Conservation (phyloP, 495 filamentous ascomycete genomes). For the Aspergillus carlsbadensis region DNA sequence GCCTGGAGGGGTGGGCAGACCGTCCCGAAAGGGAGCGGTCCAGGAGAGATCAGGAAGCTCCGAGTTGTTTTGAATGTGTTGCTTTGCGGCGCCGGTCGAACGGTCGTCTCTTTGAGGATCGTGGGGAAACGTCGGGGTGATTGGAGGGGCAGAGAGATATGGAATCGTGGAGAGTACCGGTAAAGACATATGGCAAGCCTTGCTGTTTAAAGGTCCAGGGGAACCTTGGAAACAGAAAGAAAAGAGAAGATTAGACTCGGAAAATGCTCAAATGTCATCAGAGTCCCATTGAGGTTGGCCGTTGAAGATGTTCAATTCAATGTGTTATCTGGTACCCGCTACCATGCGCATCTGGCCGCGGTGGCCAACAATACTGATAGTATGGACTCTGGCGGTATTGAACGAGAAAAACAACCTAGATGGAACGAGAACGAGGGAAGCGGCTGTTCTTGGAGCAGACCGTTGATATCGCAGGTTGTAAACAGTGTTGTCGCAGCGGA, state of each 20-base stretch:
- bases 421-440: too few relatives aligned
- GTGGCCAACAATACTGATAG: background rate
- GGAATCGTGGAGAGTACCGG: conserved; percentile 29
- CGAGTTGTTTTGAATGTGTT: conserved; percentile 16
- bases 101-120: conserved; percentile 18
- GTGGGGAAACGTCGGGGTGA: conserved; percentile 26
- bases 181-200: conserved; percentile 36
- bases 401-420: too few relatives aligned
- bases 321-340: background rate
- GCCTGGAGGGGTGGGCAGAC: conserved; percentile 49
- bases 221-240: background rate
- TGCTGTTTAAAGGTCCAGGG: background rate
- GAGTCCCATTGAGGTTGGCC: conserved; percentile 17
- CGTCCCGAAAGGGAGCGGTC: conserved; percentile 46
- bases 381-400: background rate
- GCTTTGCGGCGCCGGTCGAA: conserved; percentile 23
- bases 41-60: conserved; percentile 26
- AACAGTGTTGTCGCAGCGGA: conserved; percentile 17
- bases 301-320: background rate
- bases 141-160: conserved; percentile 26
- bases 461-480: conserved; percentile 5
- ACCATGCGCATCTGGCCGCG: background rate
- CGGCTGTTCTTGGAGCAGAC: too few relatives aligned
- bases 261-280: conserved; percentile 14
- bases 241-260: background rate